Evolutionary conservation across 495 filamentous ascomycete genomes (phyloP), one percentile per base, ranked within the genome.

Genomic region (Baudoinia panamericana): DNA sequence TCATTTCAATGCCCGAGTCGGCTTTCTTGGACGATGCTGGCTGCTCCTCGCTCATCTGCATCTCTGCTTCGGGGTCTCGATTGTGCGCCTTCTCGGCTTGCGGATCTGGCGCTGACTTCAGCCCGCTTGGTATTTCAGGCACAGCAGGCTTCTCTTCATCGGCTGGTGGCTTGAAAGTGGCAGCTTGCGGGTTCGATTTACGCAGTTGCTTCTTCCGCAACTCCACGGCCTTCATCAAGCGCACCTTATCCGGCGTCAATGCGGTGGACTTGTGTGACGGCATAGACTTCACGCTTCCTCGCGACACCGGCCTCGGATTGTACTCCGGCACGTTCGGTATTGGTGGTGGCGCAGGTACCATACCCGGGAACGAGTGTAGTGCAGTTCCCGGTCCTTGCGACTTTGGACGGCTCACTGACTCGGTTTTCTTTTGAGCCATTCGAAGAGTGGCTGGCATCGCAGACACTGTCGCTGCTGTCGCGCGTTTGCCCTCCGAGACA

Each of bases 141-240:
- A 51, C 32, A 15, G 36, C 29, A 4, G 38, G 38, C 9, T 25
- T 27, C 9, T 47, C 44, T 25, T 53, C 50, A 20, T 50, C 46
- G 15, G n/a, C 21, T 19, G 43, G 43, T 18, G 37, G 32, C n/a
- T 29, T 32, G 19, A 45, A 41, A 7, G 41, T 36, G 3, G 20
- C 15, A 1, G 35, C 15, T 18, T 45, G 50, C 12, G 38, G 37
- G 20, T 48, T 44, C 18, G 43, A 43, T 26, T 56, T 54, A 15
- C 46, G 43, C 30, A 40, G 21, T 36, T 82, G 76, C 53, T 80
- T 84, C 59, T 84, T 86, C 27, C 90, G 71, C 30, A 95, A 63
- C 50, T 96, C 80, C 57, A 95, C 68, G 4, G 90, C 88, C 64
- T 88, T 94, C 84, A 93, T 82, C 43, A 97, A 65, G 46, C 86